Conservation (phyloP, 116 monocot species). For the Zostera marina region DNA sequence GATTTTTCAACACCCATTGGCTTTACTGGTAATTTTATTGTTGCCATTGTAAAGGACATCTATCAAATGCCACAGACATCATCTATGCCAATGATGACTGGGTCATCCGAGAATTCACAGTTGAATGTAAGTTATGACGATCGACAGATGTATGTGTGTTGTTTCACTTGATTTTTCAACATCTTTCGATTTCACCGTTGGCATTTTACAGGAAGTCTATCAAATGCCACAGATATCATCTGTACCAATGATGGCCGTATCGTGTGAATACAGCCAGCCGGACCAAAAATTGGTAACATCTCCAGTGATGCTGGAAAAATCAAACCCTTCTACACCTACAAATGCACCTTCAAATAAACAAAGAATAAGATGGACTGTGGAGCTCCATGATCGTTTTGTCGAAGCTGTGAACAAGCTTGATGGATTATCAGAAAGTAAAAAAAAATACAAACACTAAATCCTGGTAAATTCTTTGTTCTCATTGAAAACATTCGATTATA, state of each 20-base stretch:
- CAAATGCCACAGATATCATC: slow-evolving; percentile 22
- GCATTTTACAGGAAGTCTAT: slow-evolving; percentile 56
- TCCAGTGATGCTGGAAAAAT: slow-evolving; percentile 15
- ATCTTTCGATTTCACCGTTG: background rate
- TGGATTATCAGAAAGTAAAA: slow-evolving; percentile 76
- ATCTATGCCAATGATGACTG: slow-evolving; percentile 4
- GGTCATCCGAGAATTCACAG: slow-evolving; percentile 2
- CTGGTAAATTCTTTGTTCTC: background rate
- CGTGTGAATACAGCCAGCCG: slow-evolving; percentile 9
- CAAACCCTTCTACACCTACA: slow-evolving; percentile 17
- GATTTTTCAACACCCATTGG: no score
- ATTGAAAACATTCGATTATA: slow-evolving; percentile 1
- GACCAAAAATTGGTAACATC: slow-evolving; percentile 10
- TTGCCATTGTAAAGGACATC: slow-evolving; percentile 39
- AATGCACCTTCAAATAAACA: slow-evolving; percentile 35
- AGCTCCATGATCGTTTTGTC: slow-evolving; percentile 77
- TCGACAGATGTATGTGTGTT: no score
- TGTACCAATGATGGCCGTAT: slow-evolving; percentile 1
- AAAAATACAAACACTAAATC: background rate
- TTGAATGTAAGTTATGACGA: no score
- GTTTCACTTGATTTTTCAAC: no score
- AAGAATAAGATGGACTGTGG: slow-evolving; percentile 77
- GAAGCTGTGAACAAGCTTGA: slow-evolving; percentile 81
- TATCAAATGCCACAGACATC: slow-evolving; percentile 35
- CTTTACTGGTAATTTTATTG: no score